Conservation (phyloP, 2,329 filamentous ascomycete species). For the Daldinia sp. region DNA sequence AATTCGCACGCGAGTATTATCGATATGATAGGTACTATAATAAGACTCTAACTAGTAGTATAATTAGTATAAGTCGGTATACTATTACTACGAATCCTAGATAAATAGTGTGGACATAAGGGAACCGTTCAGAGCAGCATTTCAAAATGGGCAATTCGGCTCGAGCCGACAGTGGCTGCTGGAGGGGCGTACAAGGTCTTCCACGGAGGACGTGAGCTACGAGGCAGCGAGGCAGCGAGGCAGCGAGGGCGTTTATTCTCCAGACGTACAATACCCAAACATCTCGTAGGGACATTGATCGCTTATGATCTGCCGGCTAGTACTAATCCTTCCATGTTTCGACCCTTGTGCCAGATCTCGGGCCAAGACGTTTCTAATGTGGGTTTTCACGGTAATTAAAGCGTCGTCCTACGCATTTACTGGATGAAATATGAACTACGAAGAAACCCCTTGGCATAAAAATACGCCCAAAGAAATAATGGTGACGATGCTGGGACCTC, state of each 20-base stretch:
- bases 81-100: background rate
- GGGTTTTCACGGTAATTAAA: slow-evolving; percentile 33
- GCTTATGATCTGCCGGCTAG: slow-evolving; percentile 36
- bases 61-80: background rate
- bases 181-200: background rate
- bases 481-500: slow-evolving; percentile 30
- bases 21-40: background rate
- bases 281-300: slow-evolving; percentile 21
- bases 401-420: slow-evolving; percentile 5
- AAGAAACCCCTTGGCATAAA: slow-evolving; percentile 5
- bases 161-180: slow-evolving; percentile 30
- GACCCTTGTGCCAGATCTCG: slow-evolving; percentile 39
- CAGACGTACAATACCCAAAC: too few relatives aligned
- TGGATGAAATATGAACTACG: background rate
- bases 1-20: background rate
- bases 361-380: slow-evolving; percentile 40
- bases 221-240: too few relatives aligned
- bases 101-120: background rate
- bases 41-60: background rate
- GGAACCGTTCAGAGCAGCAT: background rate
- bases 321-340: slow-evolving; percentile 36
- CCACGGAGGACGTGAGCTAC: slow-evolving; percentile 5
- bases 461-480: slow-evolving; percentile 1
- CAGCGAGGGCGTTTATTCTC: slow-evolving; percentile 16
- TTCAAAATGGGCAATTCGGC: slow-evolving; percentile 19